A percentile compares a stretch with the other conserved stretches of the same genome.
These are phyloP conservation scores for Penicillium flavigenum DNA, from an alignment of 495 filamentous ascomycete species.

Conservation along the genomic window DNA sequence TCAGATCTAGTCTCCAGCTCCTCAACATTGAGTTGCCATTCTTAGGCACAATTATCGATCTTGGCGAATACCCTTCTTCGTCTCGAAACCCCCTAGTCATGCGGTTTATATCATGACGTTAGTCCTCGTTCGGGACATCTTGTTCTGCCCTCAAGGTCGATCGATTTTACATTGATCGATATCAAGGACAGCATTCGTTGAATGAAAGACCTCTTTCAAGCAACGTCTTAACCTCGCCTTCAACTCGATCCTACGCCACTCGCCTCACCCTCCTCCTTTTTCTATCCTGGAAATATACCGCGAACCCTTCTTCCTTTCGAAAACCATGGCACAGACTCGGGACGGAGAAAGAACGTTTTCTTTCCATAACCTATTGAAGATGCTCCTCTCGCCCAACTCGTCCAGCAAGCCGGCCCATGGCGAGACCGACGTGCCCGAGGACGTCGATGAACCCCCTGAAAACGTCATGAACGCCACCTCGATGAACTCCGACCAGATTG, in stretches of 20 bases:
- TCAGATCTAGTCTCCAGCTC: slow-evolving; percentile 31
- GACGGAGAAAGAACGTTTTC: slow-evolving; percentile 42
- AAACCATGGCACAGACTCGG: slow-evolving; percentile 44
- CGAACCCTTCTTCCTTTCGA: slow-evolving; percentile 6
- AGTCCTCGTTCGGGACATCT: slow-evolving; percentile 41
- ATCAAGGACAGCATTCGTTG: slow-evolving; percentile 30
- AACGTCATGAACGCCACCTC: slow-evolving; percentile 32
- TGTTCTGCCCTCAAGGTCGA: slow-evolving; percentile 32
- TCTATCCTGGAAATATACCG: slow-evolving; percentile 7
- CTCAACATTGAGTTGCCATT: slow-evolving; percentile 38
- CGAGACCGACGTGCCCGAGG: slow-evolving; percentile 47
- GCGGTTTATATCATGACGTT: slow-evolving; percentile 48
- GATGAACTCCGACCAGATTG: slow-evolving; percentile 30
- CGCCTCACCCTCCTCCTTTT: slow-evolving; percentile 2
- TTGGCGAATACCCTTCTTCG: slow-evolving; percentile 26
- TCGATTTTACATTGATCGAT: slow-evolving; percentile 38
- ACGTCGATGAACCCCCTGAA: slow-evolving; percentile 53
- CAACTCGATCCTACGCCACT: slow-evolving; percentile 10
- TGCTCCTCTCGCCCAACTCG: slow-evolving; percentile 44
- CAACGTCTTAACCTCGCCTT: slow-evolving; percentile 18
- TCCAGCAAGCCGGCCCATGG: slow-evolving; percentile 39
- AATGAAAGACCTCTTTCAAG: slow-evolving; percentile 15
- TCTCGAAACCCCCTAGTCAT: slow-evolving; percentile 30
- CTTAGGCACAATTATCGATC: slow-evolving; percentile 30
- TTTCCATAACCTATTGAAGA: slow-evolving; percentile 48